Evolutionary conservation across 2,329 filamentous ascomycete species (phyloP).

Genomic region (Aureobasidium sp.): DNA sequence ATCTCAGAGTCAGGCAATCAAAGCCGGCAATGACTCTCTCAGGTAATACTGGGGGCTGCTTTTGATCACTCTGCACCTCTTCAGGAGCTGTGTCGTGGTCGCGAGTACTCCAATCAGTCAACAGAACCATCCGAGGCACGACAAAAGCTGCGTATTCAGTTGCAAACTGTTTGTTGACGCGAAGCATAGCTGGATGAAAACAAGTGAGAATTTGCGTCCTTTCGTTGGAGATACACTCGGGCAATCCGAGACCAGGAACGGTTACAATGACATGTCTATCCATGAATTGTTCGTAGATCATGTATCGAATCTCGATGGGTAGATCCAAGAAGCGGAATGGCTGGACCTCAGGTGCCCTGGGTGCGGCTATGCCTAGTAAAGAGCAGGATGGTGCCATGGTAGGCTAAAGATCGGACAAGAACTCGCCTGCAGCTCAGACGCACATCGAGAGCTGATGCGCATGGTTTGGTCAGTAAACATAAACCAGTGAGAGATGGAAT

Average conservation of each 20-base stretch:
- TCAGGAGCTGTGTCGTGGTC: not conserved
- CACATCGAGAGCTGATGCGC: not conserved
- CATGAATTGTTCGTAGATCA: not conserved
- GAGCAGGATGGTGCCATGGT: not conserved
- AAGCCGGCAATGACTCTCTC: not conserved
- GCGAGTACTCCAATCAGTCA: not conserved
- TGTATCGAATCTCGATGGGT: not conserved
- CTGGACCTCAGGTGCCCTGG: not conserved
- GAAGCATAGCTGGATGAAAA: not conserved
- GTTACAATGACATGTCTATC: not conserved
- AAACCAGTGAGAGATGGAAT: not conserved
- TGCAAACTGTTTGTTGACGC: not conserved
- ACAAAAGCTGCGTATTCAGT: not conserved
- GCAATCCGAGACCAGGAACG: not conserved
- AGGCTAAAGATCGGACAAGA: not conserved
- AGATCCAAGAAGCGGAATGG: not conserved
- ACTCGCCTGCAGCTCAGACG: no score
- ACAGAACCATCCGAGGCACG: not conserved
- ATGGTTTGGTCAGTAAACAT: not conserved
- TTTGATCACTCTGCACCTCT: not conserved
- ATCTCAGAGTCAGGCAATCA: not conserved
- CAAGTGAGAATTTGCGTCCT: not conserved
- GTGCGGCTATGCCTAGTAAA: no score
- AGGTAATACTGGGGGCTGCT: not conserved
- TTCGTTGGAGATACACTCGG: not conserved